A percentile compares a stretch with the other conserved stretches of the same genome.
phyloP scores from a whole-genome alignment of 2,329 filamentous ascomycete genomes.

The Taxawa tesnikishii region DNA sequence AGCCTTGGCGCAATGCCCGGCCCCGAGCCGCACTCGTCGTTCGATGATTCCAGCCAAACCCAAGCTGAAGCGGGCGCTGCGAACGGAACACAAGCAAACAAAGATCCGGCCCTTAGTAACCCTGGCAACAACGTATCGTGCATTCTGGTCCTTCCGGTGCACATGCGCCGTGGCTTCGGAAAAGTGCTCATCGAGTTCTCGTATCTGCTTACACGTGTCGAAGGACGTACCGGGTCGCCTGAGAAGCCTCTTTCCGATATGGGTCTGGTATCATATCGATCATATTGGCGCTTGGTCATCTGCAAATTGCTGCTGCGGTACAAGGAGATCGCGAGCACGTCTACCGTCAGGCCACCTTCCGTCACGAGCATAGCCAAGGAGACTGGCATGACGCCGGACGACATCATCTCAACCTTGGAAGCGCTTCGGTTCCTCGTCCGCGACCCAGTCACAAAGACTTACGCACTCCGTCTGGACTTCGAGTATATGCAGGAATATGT shows the following conservation, averaged over 20 bases:
- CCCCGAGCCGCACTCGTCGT: constrained; percentile 38
- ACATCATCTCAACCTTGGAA: constrained; percentile 88
- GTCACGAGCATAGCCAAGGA: constrained; percentile 64
- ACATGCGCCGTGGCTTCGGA: constrained; percentile 93
- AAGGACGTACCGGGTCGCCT: constrained; percentile 86
- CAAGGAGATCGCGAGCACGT: constrained; percentile 20
- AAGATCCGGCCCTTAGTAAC: constrained; percentile 15
- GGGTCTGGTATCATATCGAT: constrained; percentile 92
- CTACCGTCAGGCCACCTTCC: constrained; percentile 29
- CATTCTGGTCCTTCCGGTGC: constrained; percentile 89
- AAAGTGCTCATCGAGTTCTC: constrained; percentile 97
- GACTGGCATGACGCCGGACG: constrained; percentile 91
- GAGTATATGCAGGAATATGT: constrained; percentile 81
- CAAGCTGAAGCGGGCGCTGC: constrained; percentile 11
- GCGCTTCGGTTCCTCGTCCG: constrained; percentile 78
- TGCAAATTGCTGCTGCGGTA: constrained; percentile 69
- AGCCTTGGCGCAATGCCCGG: constrained; percentile 42
- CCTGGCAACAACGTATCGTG: constrained; percentile 83
- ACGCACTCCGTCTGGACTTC: constrained; percentile 79
- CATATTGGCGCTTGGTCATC: constrained; percentile 87
- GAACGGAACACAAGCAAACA: constrained; percentile 2
- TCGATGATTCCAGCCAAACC: constrained; percentile 12
- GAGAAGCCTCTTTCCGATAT: constrained; percentile 97
- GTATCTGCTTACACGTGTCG: constrained; percentile 85
- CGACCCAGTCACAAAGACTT: constrained; percentile 77